phyloP scores from a whole-genome alignment of 805 yeast species.

The Huiozyma naganishii region DNA sequence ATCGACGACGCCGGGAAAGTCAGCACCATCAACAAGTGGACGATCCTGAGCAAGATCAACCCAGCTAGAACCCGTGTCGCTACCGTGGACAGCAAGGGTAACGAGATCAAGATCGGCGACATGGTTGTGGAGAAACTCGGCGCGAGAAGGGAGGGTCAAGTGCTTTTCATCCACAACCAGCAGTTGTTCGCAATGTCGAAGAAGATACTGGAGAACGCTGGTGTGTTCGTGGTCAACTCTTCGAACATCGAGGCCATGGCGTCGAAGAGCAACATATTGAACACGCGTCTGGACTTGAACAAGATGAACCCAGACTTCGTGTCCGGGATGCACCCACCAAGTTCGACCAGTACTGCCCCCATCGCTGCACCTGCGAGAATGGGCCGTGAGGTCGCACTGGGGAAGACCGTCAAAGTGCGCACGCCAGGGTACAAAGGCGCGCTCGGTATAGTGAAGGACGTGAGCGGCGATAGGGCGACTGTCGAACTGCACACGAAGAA shows the following conservation, averaged over 20 bases:
- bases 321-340: slow-evolving; percentile 44
- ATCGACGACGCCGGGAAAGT: slow-evolving; percentile 75
- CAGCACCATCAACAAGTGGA: slow-evolving; percentile 59
- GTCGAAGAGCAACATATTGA: slow-evolving; percentile 59
- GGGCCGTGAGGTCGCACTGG: slow-evolving; percentile 74
- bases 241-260: slow-evolving; percentile 73
- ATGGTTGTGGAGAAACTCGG: slow-evolving; percentile 79
- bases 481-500: slow-evolving; percentile 89
- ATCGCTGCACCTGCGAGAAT: slow-evolving; percentile 40
- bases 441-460: slow-evolving; percentile 86
- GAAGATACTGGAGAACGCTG: slow-evolving; percentile 72
- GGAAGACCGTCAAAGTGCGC: slow-evolving; percentile 76
- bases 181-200: slow-evolving; percentile 72
- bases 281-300: slow-evolving; percentile 49
- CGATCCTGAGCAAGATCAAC: slow-evolving; percentile 73
- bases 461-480: slow-evolving; percentile 84
- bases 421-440: slow-evolving; percentile 92
- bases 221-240: slow-evolving; percentile 76
- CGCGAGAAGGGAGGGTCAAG: slow-evolving; percentile 79
- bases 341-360: slow-evolving; percentile 33
- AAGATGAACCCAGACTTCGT: slow-evolving; percentile 72
- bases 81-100: slow-evolving; percentile 78
- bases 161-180: slow-evolving; percentile 76
- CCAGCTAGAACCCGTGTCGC: slow-evolving; percentile 65
- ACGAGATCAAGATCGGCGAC: slow-evolving; percentile 81